Conservation (phyloP, 2,329 filamentous ascomycete species). For the Akanthomyces uredinophilus region DNA sequence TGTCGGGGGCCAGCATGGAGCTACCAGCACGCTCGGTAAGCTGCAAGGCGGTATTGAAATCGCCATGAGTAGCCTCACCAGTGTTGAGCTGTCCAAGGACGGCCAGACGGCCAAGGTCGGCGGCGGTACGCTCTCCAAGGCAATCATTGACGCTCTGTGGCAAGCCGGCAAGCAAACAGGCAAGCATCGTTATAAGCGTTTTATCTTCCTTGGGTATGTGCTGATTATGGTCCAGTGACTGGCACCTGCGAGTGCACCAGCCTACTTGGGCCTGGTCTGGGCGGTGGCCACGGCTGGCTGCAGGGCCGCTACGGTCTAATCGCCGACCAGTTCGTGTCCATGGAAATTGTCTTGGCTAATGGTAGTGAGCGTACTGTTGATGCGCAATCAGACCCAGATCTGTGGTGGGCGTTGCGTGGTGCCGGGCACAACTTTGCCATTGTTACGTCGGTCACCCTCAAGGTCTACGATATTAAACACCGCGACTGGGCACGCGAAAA, state of each 20-base stretch:
- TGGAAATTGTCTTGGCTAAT: constrained; percentile 47
- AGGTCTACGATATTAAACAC: constrained; percentile 42
- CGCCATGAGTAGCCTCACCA: constrained; percentile 39
- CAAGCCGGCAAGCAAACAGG: constrained; percentile 45
- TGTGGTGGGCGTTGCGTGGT: constrained; percentile 55
- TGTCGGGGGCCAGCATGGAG: constrained; percentile 47
- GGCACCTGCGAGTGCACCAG: constrained; percentile 50
- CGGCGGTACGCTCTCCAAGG: constrained; percentile 42
- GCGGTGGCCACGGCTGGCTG: constrained; percentile 52
- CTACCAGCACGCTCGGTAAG: constrained; percentile 41
- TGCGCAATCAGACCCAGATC: constrained; percentile 43
- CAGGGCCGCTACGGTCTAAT: constrained; percentile 50
- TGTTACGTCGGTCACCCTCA: constrained; percentile 44
- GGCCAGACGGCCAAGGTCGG: constrained; percentile 42
- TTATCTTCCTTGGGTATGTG: not conserved
- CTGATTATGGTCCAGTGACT: constrained; percentile 32
- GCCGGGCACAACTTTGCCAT: constrained; percentile 58
- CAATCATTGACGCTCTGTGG: constrained; percentile 45
- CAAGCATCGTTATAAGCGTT: constrained; percentile 17
- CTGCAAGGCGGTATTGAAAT: constrained; percentile 49
- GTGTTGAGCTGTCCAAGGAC: constrained; percentile 36
- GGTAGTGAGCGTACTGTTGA: constrained; percentile 37
- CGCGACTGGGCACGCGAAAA: constrained; percentile 38
- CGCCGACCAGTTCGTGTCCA: constrained; percentile 46
- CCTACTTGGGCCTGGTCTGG: constrained; percentile 44